phyloP scores from a whole-genome alignment of 2,329 filamentous ascomycete genomes.

The Cladosporium velox region DNA sequence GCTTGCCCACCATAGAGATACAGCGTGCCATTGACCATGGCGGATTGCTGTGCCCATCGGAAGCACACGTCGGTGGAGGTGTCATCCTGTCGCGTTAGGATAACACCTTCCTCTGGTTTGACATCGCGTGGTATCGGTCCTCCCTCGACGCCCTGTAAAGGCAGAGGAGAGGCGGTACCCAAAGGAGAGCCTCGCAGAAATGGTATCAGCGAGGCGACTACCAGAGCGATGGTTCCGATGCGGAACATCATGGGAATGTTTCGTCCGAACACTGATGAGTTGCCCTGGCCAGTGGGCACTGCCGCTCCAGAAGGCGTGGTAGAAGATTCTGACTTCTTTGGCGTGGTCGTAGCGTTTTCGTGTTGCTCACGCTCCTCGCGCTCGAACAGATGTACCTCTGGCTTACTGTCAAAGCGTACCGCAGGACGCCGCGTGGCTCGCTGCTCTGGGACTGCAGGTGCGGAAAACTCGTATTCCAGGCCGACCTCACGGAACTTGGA shows the following conservation, averaged over 20 bases:
- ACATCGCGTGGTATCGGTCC: slow-evolving; percentile 30
- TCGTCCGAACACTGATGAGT: slow-evolving; percentile 1
- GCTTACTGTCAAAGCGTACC: slow-evolving; percentile 18
- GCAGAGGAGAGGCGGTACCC: slow-evolving; percentile 21
- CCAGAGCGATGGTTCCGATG: slow-evolving; percentile 11
- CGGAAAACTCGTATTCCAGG: slow-evolving; percentile 19
- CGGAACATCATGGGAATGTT: slow-evolving; percentile 15
- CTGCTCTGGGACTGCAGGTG: slow-evolving; percentile 13
- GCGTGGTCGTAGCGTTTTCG: background rate
- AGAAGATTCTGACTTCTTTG: background rate
- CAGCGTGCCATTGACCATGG: slow-evolving; percentile 71
- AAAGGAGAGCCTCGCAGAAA: slow-evolving; percentile 16
- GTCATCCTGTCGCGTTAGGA: slow-evolving; percentile 42
- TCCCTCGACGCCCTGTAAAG: slow-evolving; percentile 36
- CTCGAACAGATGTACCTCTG: slow-evolving; percentile 15
- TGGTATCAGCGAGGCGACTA: slow-evolving; percentile 14
- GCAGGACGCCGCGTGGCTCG: slow-evolving; percentile 15
- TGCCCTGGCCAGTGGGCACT: background rate
- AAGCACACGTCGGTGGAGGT: slow-evolving; percentile 62
- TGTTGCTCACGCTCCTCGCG: background rate
- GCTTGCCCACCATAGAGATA: slow-evolving; percentile 75
- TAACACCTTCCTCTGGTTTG: slow-evolving; percentile 22
- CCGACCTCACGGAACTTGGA: slow-evolving; percentile 18
- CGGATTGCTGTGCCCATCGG: slow-evolving; percentile 67
- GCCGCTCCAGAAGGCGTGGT: background rate